These are phyloP conservation scores for Blastobotrys apis DNA, from an alignment of 1,139 yeast genomes.

Conservation along the genomic window DNA sequence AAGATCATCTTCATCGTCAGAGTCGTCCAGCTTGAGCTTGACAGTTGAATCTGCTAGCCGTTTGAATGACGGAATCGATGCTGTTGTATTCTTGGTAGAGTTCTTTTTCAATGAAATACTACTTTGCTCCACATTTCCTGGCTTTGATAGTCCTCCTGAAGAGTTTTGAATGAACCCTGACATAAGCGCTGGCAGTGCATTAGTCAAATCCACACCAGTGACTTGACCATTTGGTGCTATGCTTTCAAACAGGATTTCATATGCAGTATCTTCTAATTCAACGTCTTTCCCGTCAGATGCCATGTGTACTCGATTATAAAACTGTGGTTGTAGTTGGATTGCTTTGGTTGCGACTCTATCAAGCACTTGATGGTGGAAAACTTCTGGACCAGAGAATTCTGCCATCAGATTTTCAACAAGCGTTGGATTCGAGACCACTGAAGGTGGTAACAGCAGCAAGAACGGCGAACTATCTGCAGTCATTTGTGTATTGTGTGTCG, in stretches of 20 bases:
- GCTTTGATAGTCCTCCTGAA: slow-evolving; percentile 35
- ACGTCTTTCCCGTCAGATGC: slow-evolving; percentile 43
- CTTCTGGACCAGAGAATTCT: slow-evolving; percentile 4
- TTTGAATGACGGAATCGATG: slow-evolving; percentile 19
- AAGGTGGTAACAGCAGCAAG: slow-evolving; percentile 64
- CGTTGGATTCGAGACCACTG: slow-evolving; percentile 59
- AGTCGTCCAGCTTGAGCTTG: slow-evolving; percentile 41
- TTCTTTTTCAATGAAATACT: slow-evolving; percentile 11
- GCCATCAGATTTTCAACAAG: slow-evolving; percentile 43
- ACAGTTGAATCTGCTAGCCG: slow-evolving; percentile 34
- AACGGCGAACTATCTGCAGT: slow-evolving; percentile 27
- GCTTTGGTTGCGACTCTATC: slow-evolving; percentile 62
- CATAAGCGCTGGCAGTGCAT: slow-evolving; percentile 54
- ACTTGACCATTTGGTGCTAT: slow-evolving; percentile 48
- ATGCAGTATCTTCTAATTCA: slow-evolving; percentile 43
- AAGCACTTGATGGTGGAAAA: slow-evolving; percentile 52
- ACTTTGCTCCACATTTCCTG: slow-evolving; percentile 25
- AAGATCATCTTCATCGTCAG: slow-evolving; percentile 43
- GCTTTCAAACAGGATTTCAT: slow-evolving; percentile 41
- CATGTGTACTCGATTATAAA: slow-evolving; percentile 53
- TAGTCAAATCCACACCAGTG: slow-evolving; percentile 48
- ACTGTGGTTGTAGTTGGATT: slow-evolving; percentile 43
- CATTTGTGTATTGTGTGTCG: slow-evolving; percentile 1
- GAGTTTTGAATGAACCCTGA: slow-evolving; percentile 53
- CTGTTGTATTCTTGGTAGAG: slow-evolving; percentile 3